Evolutionary conservation across 352 stramenopile species (phyloP).

Genomic region (Phytophthora crassamura): DNA sequence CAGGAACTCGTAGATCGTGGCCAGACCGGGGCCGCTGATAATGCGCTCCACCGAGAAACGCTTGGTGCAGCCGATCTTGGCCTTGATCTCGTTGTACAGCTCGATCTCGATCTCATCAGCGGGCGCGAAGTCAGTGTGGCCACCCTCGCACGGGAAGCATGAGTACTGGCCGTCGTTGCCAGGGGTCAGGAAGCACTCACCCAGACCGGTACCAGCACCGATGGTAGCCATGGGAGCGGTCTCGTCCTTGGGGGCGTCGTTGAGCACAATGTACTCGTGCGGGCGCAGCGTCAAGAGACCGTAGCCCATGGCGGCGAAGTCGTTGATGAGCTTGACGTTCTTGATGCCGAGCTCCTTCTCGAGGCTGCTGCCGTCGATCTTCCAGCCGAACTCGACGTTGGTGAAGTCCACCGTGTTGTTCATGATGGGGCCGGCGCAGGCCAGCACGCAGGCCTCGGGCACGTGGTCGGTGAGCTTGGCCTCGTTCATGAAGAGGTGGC

Average conservation of each 20-base stretch:
- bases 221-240: conserved; percentile 93
- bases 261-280: conserved; percentile 90
- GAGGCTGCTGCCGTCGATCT: conserved; percentile 80
- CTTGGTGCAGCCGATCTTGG: too few relatives aligned
- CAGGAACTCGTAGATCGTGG: too few relatives aligned
- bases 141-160: conserved; percentile 93
- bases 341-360: conserved; percentile 82
- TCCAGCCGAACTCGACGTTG: conserved; percentile 93
- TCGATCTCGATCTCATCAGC: conserved; percentile 87
- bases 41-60: too few relatives aligned
- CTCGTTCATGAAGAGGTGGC: conserved; percentile 93
- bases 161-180: conserved; percentile 85
- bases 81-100: conserved; percentile 81
- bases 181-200: conserved; percentile 95
- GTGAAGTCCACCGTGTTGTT: conserved; percentile 90
- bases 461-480: conserved; percentile 77
- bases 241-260: conserved; percentile 69
- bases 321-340: conserved; percentile 94
- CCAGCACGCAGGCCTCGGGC: conserved; percentile 69
- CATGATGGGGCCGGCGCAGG: conserved; percentile 79
- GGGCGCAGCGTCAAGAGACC: conserved; percentile 94
- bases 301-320: conserved; percentile 97
- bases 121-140: conserved; percentile 96
- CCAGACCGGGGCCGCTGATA: too few relatives aligned
- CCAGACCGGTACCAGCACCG: too few relatives aligned